These are phyloP conservation scores for Kuraishia borneana DNA, from an alignment of 805 yeast species.

Conservation along the genomic window DNA sequence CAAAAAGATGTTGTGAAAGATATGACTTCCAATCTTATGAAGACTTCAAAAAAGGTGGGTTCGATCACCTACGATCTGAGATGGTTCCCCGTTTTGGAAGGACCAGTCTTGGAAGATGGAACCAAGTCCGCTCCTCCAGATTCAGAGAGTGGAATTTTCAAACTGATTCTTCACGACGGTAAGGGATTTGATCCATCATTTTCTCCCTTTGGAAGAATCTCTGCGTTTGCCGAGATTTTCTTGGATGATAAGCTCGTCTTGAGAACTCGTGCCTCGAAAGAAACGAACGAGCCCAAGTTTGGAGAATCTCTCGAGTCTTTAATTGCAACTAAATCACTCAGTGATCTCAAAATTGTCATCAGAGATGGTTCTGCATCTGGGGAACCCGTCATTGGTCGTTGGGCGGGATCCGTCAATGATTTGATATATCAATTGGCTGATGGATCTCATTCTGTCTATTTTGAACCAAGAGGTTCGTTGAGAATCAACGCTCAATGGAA, in stretches of 20 bases:
- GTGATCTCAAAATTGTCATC: slow-evolving; percentile 43
- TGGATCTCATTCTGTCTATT: slow-evolving; percentile 38
- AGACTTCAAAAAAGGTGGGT: slow-evolving; percentile 48
- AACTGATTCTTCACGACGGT: slow-evolving; percentile 50
- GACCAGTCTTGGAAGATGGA: slow-evolving; percentile 35
- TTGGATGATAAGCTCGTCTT: slow-evolving; percentile 46
- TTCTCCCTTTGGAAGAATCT: slow-evolving; percentile 39
- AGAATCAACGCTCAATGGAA: slow-evolving; percentile 57
- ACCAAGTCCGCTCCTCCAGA: slow-evolving; percentile 37
- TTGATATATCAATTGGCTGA: slow-evolving; percentile 34
- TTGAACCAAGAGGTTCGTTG: slow-evolving; percentile 42
- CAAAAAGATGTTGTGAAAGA: slow-evolving; percentile 39
- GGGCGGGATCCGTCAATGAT: slow-evolving; percentile 42
- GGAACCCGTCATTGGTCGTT: slow-evolving; percentile 40
- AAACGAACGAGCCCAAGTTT: slow-evolving; percentile 67
- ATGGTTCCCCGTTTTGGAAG: slow-evolving; percentile 37
- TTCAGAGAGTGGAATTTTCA: slow-evolving; percentile 66
- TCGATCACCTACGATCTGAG: slow-evolving; percentile 43
- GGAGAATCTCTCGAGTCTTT: slow-evolving; percentile 51
- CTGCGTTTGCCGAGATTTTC: slow-evolving; percentile 61
- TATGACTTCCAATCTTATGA: slow-evolving; percentile 29
- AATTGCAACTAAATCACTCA: slow-evolving; percentile 45
- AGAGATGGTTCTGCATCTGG: slow-evolving; percentile 46
- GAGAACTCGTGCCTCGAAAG: slow-evolving; percentile 48
- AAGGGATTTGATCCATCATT: slow-evolving; percentile 39